Percentiles rank a stretch among this genome's conserved stretches.
phyloP scores from a whole-genome alignment of 306 rosid species.

The Fragaria iinumae region DNA sequence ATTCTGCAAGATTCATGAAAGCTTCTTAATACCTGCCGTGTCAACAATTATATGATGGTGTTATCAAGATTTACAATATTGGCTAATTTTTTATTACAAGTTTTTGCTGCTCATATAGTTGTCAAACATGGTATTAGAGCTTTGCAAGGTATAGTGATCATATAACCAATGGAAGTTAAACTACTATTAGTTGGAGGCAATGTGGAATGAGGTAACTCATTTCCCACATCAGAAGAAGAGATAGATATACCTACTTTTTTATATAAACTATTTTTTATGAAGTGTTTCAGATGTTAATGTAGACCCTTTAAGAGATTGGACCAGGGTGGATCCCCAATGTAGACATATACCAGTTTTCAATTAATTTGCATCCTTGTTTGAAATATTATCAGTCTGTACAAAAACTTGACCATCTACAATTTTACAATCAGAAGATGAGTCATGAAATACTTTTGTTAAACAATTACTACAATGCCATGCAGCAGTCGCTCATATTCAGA shows the following conservation, averaged over 20 bases:
- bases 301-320: background rate
- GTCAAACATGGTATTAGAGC: background rate
- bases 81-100: background rate
- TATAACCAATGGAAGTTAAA: background rate
- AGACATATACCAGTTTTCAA: background rate
- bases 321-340: background rate
- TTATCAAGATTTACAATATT: background rate
- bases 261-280: background rate
- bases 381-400: background rate
- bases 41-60: background rate
- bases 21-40: background rate
- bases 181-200: background rate
- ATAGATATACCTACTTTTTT: background rate
- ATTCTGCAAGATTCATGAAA: conserved; percentile 57
- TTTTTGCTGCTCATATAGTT: background rate
- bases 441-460: background rate
- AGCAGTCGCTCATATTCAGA: background rate
- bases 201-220: background rate
- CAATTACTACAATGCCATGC: background rate
- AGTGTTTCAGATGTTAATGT: background rate
- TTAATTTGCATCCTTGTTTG: background rate
- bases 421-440: background rate
- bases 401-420: background rate
- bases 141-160: background rate
- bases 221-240: background rate